phyloP scores from a whole-genome alignment of 768 basidiomycete species.

The Kwoniella sp. region DNA sequence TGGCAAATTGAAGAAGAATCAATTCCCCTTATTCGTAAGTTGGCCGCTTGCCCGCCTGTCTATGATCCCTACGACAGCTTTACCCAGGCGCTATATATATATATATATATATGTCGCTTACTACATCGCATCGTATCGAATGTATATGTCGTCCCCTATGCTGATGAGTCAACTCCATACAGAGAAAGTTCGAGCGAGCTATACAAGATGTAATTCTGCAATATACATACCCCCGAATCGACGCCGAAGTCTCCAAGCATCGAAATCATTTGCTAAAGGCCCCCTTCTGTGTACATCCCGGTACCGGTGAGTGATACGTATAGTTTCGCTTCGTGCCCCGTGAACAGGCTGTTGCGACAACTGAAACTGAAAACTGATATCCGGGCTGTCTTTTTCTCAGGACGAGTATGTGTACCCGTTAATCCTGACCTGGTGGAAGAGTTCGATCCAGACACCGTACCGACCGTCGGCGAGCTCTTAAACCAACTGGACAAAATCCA shows the following conservation, averaged over 20 bases:
- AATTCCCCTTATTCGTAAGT: constrained; percentile 30
- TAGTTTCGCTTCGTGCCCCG: no score
- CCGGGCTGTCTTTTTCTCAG: constrained; percentile 58
- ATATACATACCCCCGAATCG: constrained; percentile 93
- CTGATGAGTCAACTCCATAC: no score
- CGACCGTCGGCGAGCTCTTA: constrained; percentile 82
- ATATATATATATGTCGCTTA: no score
- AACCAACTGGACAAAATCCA: constrained; percentile 67
- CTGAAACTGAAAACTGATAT: constrained; percentile 1
- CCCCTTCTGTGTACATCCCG: constrained; percentile 95
- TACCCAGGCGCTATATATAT: no score
- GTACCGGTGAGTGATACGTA: constrained; percentile 66
- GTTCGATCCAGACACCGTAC: constrained; percentile 83
- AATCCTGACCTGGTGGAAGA: constrained; percentile 72
- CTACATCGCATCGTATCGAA: no score
- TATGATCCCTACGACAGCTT: no score
- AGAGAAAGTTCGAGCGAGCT: constrained; percentile 58
- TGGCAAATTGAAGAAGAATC: constrained; percentile 18
- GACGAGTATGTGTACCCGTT: constrained; percentile 90
- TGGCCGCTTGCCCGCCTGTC: background rate
- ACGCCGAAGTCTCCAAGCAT: constrained; percentile 96
- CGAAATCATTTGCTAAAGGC: constrained; percentile 97
- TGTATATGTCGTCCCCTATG: no score
- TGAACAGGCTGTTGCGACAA: no score
- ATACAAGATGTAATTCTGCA: constrained; percentile 87